Evolutionary conservation across 179 eudicot species (phyloP), one percentile per base, ranked within the genome.

Genomic region (Amaranthus tricolor): DNA sequence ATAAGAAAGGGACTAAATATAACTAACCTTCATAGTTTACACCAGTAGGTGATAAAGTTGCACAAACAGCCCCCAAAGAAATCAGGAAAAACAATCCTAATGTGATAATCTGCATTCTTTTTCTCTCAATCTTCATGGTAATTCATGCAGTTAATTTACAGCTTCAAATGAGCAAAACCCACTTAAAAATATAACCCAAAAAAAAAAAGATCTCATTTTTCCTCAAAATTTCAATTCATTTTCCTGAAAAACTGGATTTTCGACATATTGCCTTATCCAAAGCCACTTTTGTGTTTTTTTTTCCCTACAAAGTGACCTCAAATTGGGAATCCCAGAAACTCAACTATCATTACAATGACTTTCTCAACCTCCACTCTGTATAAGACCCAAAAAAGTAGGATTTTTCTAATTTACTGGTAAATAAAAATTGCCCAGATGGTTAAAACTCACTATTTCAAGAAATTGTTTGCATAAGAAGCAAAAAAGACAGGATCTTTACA

Each of bases 11-110:
- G 24, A 58, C 12, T 17, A 6, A 43, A 64, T 48, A 50, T 19
- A 73, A 68, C 74, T 72, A 53, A 81, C 84, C 84, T 81, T 81
- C 84, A 81, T 73, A 81, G 67, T 81, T 81, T 3, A 81, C 78
- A 44, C 84, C 84, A 77, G 84, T 57, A 16, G 84, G 84, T 77
- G 84, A 81, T 54, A 81, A 81, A 40, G 81, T 62, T 17, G 84
- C 75, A 73, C 75, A 73, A 63, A 17, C 72, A 81, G 13, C 47
- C 59, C 78, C 77, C 45, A 77, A 53, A 60, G 73, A 58, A 12
- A 73, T 40, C 53, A 81, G 62, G 9, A 81, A 77, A 64, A 68
- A 51, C 57, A 80, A 67, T 66, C 47, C 70, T 51, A 70, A 50
- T 15, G 49, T 71, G 21, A 47, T 71, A 50, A 55, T 13, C 3